Evolutionary conservation across 1,284 basidiomycete genomes (phyloP).

Genomic region (Rhodotorula sp.): DNA sequence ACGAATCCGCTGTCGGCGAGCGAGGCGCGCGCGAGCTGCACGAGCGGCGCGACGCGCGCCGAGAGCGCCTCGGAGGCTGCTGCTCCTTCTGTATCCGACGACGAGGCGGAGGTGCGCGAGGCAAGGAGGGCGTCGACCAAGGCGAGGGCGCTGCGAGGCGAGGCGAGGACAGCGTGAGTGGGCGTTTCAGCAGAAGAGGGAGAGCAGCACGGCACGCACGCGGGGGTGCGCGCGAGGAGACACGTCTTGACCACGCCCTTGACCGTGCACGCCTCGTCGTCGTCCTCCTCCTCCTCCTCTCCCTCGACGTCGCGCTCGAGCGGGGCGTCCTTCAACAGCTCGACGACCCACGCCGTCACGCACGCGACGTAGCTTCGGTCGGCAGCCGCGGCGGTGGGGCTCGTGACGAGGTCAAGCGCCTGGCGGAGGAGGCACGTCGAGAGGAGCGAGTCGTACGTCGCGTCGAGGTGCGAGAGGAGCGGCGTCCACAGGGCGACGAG

Average conservation of each 20-base stretch:
- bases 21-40: not conserved
- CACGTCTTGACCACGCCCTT: slow-evolving; percentile 28
- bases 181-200: not conserved
- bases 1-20: not conserved
- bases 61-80: not conserved
- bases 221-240: slow-evolving; percentile 10
- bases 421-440: slow-evolving; percentile 58
- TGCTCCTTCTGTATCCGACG: not conserved
- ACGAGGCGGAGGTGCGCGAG: not conserved
- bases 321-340: slow-evolving; percentile 18
- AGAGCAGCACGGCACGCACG: not conserved
- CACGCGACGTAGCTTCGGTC: slow-evolving; percentile 29
- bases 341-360: slow-evolving; percentile 38
- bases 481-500: slow-evolving; percentile 70
- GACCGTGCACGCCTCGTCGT: not conserved
- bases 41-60: not conserved
- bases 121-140: slow-evolving; percentile 6
- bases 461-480: slow-evolving; percentile 65
- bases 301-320: not conserved
- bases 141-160: not conserved
- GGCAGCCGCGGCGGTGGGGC: not conserved
- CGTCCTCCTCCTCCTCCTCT: slow-evolving; percentile 13
- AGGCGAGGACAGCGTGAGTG: not conserved
- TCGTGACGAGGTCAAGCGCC: slow-evolving; percentile 56
- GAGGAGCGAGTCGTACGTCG: slow-evolving; percentile 50